Evolutionary conservation across 257 asterid species (phyloP).

Genomic region (Voacanga thouarsii): DNA sequence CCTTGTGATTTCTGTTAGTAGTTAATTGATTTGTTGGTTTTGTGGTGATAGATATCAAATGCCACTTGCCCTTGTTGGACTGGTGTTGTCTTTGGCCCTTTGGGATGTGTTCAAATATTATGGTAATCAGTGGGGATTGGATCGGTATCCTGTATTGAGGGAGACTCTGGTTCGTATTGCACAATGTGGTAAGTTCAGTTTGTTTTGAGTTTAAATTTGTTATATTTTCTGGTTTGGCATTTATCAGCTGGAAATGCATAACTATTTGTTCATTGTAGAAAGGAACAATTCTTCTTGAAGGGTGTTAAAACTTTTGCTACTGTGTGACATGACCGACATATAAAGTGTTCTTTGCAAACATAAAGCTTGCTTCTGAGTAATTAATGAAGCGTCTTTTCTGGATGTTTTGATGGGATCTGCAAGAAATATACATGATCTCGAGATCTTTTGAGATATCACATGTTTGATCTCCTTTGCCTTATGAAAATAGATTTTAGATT

Average conservation of each 20-base stretch:
- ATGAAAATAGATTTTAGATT: neutral
- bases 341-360: neutral
- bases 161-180: constrained; percentile 48
- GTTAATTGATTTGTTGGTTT: constrained; percentile 9
- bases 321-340: neutral
- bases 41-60: constrained; percentile 64
- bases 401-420: neutral
- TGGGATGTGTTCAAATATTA: constrained; percentile 73
- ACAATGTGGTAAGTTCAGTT: constrained; percentile 73
- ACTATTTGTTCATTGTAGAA: neutral
- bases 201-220: neutral
- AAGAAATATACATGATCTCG: neutral
- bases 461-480: neutral
- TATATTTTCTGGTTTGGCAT: neutral
- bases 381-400: neutral
- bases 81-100: constrained; percentile 64
- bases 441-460: neutral
- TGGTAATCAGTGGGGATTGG: constrained; percentile 62
- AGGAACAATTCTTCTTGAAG: neutral
- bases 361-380: neutral
- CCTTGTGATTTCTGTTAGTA: neutral
- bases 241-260: neutral
- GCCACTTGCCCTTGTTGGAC: constrained; percentile 77
- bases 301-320: neutral
- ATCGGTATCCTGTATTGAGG: constrained; percentile 42